Evolutionary conservation across 2,329 filamentous ascomycete species (phyloP), one percentile per base, ranked within the genome.

Genomic region (Sclerotinia minor): DNA sequence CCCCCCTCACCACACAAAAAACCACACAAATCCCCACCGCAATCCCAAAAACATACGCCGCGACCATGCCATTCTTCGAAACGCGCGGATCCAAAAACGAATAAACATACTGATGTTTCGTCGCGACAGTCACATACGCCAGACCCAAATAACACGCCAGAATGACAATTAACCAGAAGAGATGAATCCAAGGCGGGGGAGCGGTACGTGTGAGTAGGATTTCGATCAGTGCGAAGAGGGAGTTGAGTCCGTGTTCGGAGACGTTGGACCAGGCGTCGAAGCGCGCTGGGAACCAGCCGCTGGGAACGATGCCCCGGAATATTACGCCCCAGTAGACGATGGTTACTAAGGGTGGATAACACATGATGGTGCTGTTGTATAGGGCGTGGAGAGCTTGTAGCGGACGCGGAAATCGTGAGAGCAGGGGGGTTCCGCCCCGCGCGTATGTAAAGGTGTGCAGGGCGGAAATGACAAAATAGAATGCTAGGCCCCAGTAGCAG

Each of bases 401-500:
- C 1, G 81, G 79, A 0, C 86, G 84, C 0, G 88, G 87, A 78
- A 87, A 84, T 44, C 80, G 79, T 74, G 86, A 82, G 71, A 90
- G 83, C 6, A 90, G 81, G 49, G 80, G 79, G 0, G 87, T 80
- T 45, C 84, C 83, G 55, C 84, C 83, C 53, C 80, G 78, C 17
- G 85, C 84, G 79, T 94, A 95, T 59, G 83, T 83, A 64, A 86
- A 80, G 7, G 90, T 92, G 80, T 96, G 92, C 24, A 86, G 70
- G 24, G 89, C 83, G 1, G 89, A 83, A 74, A 89, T 80, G 67
- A 88, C 82, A 77, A 89, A 89, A 82, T 96, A 96, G 80, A 94
- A 94, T 32, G 85, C 88, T 47, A 94, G 80, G 2, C 91, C 91
- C 91, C 91, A 95, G 83, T 89, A 95, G 13, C 90, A 92, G 67